Percentiles rank a stretch among this genome's conserved stretches.
These are phyloP conservation scores for Tulasnella sp. DNA, from an alignment of 768 basidiomycete species.

Conservation along the genomic window DNA sequence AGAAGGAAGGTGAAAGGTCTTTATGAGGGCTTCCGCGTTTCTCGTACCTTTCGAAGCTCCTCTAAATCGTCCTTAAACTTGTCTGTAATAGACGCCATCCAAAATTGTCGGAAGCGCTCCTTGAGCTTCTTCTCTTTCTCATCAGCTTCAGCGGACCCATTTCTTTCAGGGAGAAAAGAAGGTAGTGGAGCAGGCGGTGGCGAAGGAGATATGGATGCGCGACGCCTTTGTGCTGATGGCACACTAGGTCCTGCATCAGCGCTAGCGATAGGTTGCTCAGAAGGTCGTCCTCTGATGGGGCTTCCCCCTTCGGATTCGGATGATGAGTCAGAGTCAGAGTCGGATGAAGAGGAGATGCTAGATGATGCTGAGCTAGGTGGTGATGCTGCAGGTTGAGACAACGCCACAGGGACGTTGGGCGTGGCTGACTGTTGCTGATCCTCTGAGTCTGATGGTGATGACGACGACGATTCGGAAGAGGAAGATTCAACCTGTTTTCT, in stretches of 20 bases:
- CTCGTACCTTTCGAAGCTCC: slow-evolving; percentile 58
- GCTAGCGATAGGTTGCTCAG: not conserved
- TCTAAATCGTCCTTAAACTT: slow-evolving; percentile 79
- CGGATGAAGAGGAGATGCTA: slow-evolving; percentile 6
- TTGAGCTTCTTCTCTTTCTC: slow-evolving; percentile 45
- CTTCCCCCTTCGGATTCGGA: too few species aligned
- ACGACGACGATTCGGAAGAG: slow-evolving; percentile 4
- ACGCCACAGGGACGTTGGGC: not conserved
- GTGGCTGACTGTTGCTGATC: not conserved
- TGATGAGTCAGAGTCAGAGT: not conserved
- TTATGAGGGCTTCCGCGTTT: too few species aligned
- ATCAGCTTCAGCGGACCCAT: slow-evolving; percentile 23
- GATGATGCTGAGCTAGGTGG: slow-evolving; percentile 7
- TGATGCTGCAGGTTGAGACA: not conserved
- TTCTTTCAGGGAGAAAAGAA: slow-evolving; percentile 36
- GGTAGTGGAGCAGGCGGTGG: slow-evolving; percentile 35
- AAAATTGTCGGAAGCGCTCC: slow-evolving; percentile 67
- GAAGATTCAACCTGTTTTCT: slow-evolving; percentile 14
- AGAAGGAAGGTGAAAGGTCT: not conserved
- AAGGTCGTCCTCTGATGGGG: not conserved
- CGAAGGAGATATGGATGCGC: slow-evolving; percentile 22
- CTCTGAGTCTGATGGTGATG: slow-evolving; percentile 12
- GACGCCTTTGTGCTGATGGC: not conserved
- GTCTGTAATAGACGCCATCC: slow-evolving; percentile 76
- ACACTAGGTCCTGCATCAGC: not conserved